Evolutionary conservation across 2,329 filamentous ascomycete species (phyloP).

Genomic region (Blumeria hordei): DNA sequence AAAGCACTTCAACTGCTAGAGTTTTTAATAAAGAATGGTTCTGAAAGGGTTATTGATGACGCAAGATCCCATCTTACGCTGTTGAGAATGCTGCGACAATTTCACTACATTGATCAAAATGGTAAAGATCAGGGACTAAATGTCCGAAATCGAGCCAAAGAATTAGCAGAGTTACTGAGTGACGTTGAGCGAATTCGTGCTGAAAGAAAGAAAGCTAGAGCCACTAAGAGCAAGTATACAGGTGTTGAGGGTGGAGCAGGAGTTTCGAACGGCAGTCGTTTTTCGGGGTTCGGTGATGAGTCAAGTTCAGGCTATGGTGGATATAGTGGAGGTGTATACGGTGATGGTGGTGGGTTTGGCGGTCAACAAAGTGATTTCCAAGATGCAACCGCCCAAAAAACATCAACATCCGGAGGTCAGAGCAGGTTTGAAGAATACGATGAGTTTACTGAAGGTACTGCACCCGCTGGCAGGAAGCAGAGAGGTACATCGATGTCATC

Average conservation of each 20-base stretch:
- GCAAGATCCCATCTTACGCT: slow-evolving; percentile 85
- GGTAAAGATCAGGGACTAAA: slow-evolving; percentile 98
- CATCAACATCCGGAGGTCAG: slow-evolving; percentile 21
- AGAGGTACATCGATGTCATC: slow-evolving; percentile 9
- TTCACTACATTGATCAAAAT: slow-evolving; percentile 88
- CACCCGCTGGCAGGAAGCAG: slow-evolving; percentile 21
- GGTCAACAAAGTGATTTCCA: slow-evolving; percentile 51
- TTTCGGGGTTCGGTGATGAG: slow-evolving; percentile 70
- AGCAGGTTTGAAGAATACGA: slow-evolving; percentile 94
- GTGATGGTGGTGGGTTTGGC: slow-evolving; percentile 86
- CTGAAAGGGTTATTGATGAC: slow-evolving; percentile 91
- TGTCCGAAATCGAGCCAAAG: slow-evolving; percentile 87
- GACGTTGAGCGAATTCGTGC: slow-evolving; percentile 73
- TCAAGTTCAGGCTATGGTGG: slow-evolving; percentile 34
- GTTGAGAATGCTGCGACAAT: slow-evolving; percentile 94
- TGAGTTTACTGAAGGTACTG: slow-evolving; percentile 61
- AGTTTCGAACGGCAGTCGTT: slow-evolving; percentile 31
- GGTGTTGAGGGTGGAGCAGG: slow-evolving; percentile 68
- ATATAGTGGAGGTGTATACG: slow-evolving; percentile 55
- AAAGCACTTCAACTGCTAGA: slow-evolving; percentile 92
- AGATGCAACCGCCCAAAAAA: slow-evolving; percentile 20
- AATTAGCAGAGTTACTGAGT: slow-evolving; percentile 75
- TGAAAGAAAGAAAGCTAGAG: slow-evolving; percentile 70
- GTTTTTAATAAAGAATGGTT: slow-evolving; percentile 93
- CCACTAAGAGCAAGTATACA: slow-evolving; percentile 83